phyloP scores from a whole-genome alignment of 73 alveolate genomes.

The Blepharisma japonicum region DNA sequence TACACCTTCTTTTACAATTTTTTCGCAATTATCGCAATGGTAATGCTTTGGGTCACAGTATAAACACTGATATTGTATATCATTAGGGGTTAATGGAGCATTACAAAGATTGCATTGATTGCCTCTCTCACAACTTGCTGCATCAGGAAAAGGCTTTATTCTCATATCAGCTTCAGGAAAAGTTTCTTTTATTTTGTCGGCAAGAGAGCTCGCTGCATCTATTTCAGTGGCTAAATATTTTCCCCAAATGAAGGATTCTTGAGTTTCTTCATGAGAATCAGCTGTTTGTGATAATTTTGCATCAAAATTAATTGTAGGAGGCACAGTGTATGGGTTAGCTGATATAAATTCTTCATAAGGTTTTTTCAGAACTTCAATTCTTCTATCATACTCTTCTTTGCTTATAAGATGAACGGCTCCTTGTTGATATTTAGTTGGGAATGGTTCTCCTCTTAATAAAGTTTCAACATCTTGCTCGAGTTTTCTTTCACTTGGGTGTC shows the following conservation, averaged over 20 bases:
- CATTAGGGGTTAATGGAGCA: not conserved
- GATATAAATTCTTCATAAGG: not conserved
- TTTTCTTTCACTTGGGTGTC: slow-evolving; percentile 47
- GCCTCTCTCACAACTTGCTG: not conserved
- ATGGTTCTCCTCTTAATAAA: too few species aligned
- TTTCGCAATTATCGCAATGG: slow-evolving; percentile 23
- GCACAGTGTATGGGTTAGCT: not conserved
- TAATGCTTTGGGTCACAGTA: slow-evolving; percentile 26
- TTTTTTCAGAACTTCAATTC: not conserved
- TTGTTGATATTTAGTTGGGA: too few species aligned
- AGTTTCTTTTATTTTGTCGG: too few species aligned
- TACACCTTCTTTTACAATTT: not conserved
- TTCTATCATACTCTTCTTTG: too few species aligned
- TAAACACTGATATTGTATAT: slow-evolving; percentile 13
- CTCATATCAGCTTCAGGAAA: too few species aligned
- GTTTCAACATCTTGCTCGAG: slow-evolving; percentile 43
- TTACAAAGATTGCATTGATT: not conserved
- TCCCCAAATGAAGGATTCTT: slow-evolving; percentile 27
- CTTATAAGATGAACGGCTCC: too few species aligned
- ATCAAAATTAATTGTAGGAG: not conserved
- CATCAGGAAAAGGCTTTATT: too few species aligned
- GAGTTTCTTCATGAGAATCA: not conserved
- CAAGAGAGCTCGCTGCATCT: not conserved
- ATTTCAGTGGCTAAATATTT: not conserved
- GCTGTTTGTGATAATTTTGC: too few species aligned